Conservation (phyloP, 768 basidiomycete genomes). For the Pisolithus albus region DNA sequence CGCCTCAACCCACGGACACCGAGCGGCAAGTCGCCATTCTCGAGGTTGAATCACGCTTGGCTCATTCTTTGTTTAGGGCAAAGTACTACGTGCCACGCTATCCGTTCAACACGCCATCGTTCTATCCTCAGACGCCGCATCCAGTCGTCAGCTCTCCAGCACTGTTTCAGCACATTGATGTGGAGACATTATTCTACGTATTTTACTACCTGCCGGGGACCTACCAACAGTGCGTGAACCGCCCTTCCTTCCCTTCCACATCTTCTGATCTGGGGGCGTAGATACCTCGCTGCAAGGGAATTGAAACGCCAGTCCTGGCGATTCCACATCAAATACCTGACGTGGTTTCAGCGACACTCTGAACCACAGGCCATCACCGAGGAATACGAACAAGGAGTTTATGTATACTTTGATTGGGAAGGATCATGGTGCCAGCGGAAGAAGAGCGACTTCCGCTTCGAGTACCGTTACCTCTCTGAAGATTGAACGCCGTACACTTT, state of each 20-base stretch:
- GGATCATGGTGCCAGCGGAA: slow-evolving; percentile 97
- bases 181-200: slow-evolving; percentile 97
- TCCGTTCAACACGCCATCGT: slow-evolving; percentile 83
- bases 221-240: slow-evolving; percentile 75
- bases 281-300: slow-evolving; percentile 94
- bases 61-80: slow-evolving; percentile 50
- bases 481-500: slow-evolving; percentile 41
- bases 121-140: slow-evolving; percentile 89
- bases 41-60: slow-evolving; percentile 7
- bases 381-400: slow-evolving; percentile 98
- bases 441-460: slow-evolving; percentile 96
- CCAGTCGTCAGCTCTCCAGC: slow-evolving; percentile 73
- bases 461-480: slow-evolving; percentile 92
- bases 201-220: slow-evolving; percentile 98
- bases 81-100: slow-evolving; percentile 95
- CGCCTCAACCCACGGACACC: slow-evolving; percentile 90
- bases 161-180: slow-evolving; percentile 86
- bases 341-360: slow-evolving; percentile 98
- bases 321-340: slow-evolving; percentile 98
- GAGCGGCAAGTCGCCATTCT: slow-evolving; percentile 70
- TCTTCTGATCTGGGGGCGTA: slow-evolving; percentile 23
- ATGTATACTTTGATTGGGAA: slow-evolving; percentile 99
- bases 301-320: slow-evolving; percentile 97
- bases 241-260: background rate
- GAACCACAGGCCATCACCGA: slow-evolving; percentile 99